phyloP scores from a whole-genome alignment of 805 yeast species.

The Lipomyces sp. region DNA sequence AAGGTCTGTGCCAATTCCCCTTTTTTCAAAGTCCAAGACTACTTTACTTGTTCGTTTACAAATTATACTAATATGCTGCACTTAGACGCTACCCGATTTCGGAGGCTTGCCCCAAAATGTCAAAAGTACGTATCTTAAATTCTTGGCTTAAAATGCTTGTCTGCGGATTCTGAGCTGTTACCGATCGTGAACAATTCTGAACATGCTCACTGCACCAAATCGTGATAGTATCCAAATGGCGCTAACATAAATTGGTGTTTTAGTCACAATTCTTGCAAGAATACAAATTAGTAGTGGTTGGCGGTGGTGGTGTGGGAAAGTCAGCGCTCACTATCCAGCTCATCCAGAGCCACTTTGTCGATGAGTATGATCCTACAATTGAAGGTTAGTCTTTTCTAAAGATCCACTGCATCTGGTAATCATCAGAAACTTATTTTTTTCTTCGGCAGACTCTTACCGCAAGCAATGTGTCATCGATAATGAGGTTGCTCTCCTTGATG shows the following conservation, averaged over 20 bases:
- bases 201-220: not conserved
- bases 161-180: too few species aligned
- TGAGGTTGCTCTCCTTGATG: conserved; percentile 78
- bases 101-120: too few species aligned
- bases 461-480: conserved; percentile 85
- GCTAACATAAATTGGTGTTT: not conserved
- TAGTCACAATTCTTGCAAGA: conserved; percentile 56
- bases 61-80: too few species aligned
- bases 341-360: conserved; percentile 93
- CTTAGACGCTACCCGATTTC: too few species aligned
- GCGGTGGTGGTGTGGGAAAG: conserved; percentile 99
- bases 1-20: too few species aligned
- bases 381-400: conserved; percentile 50
- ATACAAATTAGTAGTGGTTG: conserved; percentile 92
- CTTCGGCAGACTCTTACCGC: conserved; percentile 53
- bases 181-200: not conserved
- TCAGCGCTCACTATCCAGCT: conserved; percentile 94
- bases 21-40: too few species aligned
- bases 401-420: conserved; percentile 58
- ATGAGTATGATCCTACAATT: conserved; percentile 97
- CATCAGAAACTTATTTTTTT: not conserved
- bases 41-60: too few species aligned
- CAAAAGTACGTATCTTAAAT: too few species aligned
- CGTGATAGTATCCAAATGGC: not conserved
- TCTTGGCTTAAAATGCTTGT: too few species aligned